Percentiles rank a stretch among this genome's conserved stretches.
These are phyloP conservation scores for Claviceps cyperi DNA, from an alignment of 2,329 filamentous ascomycete species.

Conservation along the genomic window DNA sequence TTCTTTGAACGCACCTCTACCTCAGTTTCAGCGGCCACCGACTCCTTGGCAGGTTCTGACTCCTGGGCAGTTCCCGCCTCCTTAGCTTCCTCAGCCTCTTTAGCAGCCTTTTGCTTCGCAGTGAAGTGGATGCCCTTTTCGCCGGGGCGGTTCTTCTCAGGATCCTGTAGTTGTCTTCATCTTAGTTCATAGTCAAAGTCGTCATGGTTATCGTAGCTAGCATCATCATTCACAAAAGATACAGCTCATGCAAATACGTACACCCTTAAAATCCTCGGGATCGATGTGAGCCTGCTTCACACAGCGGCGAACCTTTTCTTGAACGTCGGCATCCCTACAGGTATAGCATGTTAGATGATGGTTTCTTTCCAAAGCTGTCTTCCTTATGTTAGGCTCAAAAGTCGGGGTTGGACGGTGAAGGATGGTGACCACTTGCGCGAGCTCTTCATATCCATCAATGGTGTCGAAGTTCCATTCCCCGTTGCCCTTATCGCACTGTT, in stretches of 20 bases:
- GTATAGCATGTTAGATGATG: not conserved
- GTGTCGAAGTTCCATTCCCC: conserved; percentile 44
- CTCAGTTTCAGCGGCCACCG: conserved; percentile 14
- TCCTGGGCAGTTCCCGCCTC: no score
- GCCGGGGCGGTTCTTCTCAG: conserved; percentile 57
- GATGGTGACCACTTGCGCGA: conserved; percentile 29
- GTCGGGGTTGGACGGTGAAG: not conserved
- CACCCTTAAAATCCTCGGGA: conserved; percentile 76
- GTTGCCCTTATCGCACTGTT: conserved; percentile 32
- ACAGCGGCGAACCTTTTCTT: conserved; percentile 60
- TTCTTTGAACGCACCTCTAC: conserved; percentile 9
- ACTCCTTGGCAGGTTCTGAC: not conserved
- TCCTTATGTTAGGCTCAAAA: not conserved
- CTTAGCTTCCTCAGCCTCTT: conserved; percentile 5
- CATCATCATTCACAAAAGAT: not conserved
- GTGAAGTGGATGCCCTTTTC: conserved; percentile 45
- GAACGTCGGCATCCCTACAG: conserved; percentile 40
- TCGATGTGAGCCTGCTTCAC: conserved; percentile 68
- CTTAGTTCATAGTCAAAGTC: no score
- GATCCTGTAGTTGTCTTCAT: conserved; percentile 39
- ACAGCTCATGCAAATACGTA: conserved; percentile 31
- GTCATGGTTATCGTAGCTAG: not conserved
- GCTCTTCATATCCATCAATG: conserved; percentile 71
- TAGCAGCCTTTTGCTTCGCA: conserved; percentile 22
- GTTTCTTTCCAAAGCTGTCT: no score